phyloP scores from a whole-genome alignment of 2,329 filamentous ascomycete species.

The Ramularia endophylla region DNA sequence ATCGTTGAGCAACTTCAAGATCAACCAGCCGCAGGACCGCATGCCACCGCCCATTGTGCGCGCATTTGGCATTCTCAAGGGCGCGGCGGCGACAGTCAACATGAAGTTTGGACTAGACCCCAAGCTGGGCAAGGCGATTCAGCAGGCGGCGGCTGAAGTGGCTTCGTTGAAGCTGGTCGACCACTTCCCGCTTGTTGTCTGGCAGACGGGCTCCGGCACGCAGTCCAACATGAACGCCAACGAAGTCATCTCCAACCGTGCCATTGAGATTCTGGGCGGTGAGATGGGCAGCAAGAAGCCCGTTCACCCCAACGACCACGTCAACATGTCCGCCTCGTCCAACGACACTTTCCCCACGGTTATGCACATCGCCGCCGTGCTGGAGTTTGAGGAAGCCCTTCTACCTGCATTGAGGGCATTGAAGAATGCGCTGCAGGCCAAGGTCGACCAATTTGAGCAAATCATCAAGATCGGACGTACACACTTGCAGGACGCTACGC shows the following conservation, averaged over 20 bases:
- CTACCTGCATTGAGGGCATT: conserved; percentile 78
- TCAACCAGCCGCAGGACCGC: conserved; percentile 98
- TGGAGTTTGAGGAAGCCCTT: conserved; percentile 83
- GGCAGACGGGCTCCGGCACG: conserved; percentile 98
- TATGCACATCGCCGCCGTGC: conserved; percentile 97
- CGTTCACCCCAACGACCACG: conserved; percentile 98
- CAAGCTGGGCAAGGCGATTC: conserved; percentile 83
- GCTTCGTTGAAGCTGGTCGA: conserved; percentile 89
- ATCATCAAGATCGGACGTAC: conserved; percentile 99
- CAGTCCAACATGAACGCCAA: conserved; percentile 99
- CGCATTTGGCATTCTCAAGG: conserved; percentile 96
- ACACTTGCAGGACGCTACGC: conserved; percentile 95
- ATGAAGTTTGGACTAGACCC: conserved; percentile 90
- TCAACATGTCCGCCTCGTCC: conserved; percentile 98
- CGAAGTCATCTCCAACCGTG: conserved; percentile 98
- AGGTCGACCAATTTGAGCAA: conserved; percentile 82
- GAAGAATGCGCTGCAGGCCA: conserved; percentile 75
- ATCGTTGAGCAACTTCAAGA: conserved; percentile 95
- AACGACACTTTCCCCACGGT: conserved; percentile 99
- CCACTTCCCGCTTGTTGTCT: conserved; percentile 97
- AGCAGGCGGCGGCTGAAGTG: conserved; percentile 90
- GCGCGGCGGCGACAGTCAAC: conserved; percentile 91
- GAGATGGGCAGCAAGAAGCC: conserved; percentile 95
- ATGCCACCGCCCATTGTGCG: conserved; percentile 91
- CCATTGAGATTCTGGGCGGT: conserved; percentile 94